Percentiles rank a stretch among this genome's conserved stretches.
These are phyloP conservation scores for Pseudoscleropodium purum DNA, from an alignment of 225 moss, liverwort and hornwort species.

Conservation along the genomic window DNA sequence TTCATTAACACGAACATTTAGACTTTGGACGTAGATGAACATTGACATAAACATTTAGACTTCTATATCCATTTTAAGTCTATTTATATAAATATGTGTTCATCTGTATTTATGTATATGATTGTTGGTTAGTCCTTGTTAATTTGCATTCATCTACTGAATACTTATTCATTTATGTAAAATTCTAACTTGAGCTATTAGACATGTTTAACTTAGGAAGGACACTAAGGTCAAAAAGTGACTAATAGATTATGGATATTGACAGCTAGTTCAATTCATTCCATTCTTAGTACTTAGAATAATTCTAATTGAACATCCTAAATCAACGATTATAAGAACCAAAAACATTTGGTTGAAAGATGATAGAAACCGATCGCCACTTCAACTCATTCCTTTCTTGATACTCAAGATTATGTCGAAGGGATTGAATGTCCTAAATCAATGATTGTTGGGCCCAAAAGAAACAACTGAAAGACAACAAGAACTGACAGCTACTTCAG, in stretches of 20 bases:
- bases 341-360: too few species aligned
- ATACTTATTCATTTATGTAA: not conserved
- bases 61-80: not conserved
- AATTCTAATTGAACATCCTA: too few species aligned
- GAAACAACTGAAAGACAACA: too few species aligned
- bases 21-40: not conserved
- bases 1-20: not conserved
- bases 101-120: not conserved
- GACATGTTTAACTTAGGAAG: rapidly evolving
- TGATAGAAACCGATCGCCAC: rapidly evolving
- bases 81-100: rapidly evolving
- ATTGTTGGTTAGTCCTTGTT: not conserved
- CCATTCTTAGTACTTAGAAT: too few species aligned
- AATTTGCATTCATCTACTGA: too few species aligned
- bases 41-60: not conserved
- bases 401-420: too few species aligned
- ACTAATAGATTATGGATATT: not conserved
- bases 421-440: too few species aligned
- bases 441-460: too few species aligned
- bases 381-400: too few species aligned
- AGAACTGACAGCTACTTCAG: too few species aligned
- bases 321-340: too few species aligned
- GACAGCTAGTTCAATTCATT: too few species aligned
- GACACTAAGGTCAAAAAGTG: rapidly evolving
- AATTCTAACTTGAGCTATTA: not conserved